Evolutionary conservation across 164 flowering plant genomes (phyloP), one percentile per base, ranked within the genome.

Genomic region (Vitis cinerea): DNA sequence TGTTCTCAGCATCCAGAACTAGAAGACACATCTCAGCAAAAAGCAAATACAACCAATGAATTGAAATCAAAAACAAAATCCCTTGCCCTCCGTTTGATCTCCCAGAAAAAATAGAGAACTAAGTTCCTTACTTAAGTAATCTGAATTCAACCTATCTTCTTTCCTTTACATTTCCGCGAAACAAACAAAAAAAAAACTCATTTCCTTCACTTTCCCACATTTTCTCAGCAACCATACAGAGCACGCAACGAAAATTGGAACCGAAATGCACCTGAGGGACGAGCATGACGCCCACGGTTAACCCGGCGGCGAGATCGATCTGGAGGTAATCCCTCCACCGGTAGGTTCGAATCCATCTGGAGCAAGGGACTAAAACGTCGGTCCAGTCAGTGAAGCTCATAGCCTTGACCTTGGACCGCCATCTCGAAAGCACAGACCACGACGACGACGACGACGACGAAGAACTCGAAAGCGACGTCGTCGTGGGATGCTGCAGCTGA

Each of bases 221-320:
- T 63, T 69, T 69, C 72, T 50, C 61, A 47, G 62, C 64, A 63
- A 67, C 29, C 64, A 68, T 8, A 67, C 51, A 30, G 19, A 23
- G 10, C 48, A 15, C 51, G 11, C 10, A 63, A n/a, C 51, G 17
- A 55, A 31, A 30, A 59, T 11, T n/a, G 58, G 2, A 54, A 62
- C 17, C 15, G 13, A 57, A 15, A 58, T 4, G 31, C 3, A 95
- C 99, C 99, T 95, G 99, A 29, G 99, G 99, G 8, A 95, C 98
- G 61, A 96, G 97, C 97, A 96, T 96, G 78, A 96, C 71, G 3
- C 99, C 97, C 71, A 96, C 92, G 60, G 98, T 90, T 68, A 83
- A 47, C 1, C 98, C 97, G 15, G 97, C 91, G 82, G 87, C 81
- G 77, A 95, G 88, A 83, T 95, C 99, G 55, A 75, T 11, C 81